phyloP scores from a whole-genome alignment of 2,329 filamentous ascomycete genomes.

The Arthroderma sp. region DNA sequence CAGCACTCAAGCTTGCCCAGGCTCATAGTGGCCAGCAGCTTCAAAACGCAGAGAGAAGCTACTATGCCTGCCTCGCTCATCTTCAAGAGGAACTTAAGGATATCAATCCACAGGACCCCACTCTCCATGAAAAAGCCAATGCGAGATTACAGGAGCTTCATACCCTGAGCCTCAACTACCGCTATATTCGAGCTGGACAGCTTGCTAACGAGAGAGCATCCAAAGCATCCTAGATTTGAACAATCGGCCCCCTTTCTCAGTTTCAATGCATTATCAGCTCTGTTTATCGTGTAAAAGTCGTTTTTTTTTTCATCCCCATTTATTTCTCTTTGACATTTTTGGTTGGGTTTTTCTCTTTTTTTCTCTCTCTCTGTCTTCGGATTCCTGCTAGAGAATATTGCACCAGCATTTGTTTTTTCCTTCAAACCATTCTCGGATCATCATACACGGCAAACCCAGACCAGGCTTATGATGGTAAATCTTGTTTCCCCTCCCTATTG shows the following conservation, averaged over 20 bases:
- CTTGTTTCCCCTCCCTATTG: background rate
- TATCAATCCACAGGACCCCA: conserved; percentile 31
- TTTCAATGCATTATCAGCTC: background rate
- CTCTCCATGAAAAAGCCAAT: conserved; percentile 35
- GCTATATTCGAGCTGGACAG: conserved; percentile 33
- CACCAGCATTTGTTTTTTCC: background rate
- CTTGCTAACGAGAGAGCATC: conserved; percentile 22
- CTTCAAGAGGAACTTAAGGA: conserved; percentile 30
- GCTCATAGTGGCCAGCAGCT: conserved; percentile 30
- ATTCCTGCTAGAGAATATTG: background rate
- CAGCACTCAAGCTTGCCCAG: conserved; percentile 24
- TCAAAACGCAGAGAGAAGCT: conserved; percentile 32
- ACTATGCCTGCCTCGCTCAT: conserved; percentile 31
- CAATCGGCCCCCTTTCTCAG: background rate
- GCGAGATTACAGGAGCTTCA: conserved; percentile 34
- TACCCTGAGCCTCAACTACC: conserved; percentile 33
- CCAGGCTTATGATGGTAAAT: background rate
- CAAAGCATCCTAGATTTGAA: conserved; percentile 1
- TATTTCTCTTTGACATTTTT: background rate
- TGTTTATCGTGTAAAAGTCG: background rate
- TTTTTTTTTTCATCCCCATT: background rate
- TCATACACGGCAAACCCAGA: conserved; percentile 2
- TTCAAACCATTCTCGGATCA: background rate
- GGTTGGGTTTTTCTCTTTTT: background rate
- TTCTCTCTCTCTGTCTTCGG: background rate